Conservation (phyloP, 208 protist species). For the Acanthamoeba triangularis region DNA sequence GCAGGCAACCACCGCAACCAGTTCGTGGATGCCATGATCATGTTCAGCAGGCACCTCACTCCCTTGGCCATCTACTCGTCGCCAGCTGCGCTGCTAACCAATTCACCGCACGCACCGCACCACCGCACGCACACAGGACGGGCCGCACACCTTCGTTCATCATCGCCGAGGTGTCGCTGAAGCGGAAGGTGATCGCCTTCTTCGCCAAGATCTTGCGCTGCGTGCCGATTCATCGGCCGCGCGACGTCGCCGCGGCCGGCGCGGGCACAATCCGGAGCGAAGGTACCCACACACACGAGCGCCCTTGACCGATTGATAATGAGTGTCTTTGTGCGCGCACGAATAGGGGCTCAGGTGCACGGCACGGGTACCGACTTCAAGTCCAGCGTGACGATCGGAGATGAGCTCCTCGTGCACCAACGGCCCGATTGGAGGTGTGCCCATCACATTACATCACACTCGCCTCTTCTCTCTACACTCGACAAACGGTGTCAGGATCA, state of each 20-base stretch:
- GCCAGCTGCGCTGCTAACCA: neutral
- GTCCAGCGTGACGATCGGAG: neutral
- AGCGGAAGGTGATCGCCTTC: slow-evolving; percentile 36
- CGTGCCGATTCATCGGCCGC: slow-evolving; percentile 8
- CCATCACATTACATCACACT: too few species aligned
- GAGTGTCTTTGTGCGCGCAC: neutral
- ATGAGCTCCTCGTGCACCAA: slow-evolving; percentile 11
- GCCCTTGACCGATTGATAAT: neutral
- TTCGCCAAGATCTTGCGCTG: slow-evolving; percentile 29
- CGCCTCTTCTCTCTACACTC: too few species aligned
- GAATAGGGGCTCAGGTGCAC: neutral
- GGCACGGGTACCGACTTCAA: neutral
- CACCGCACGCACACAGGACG: neutral
- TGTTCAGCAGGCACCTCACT: slow-evolving; percentile 8
- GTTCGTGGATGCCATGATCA: slow-evolving; percentile 70
- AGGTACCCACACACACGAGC: neutral
- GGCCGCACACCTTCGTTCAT: neutral
- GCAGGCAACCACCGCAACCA: slow-evolving; percentile 74
- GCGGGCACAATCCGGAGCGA: slow-evolving; percentile 1
- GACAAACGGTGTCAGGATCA: too few species aligned
- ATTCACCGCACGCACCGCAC: too few species aligned
- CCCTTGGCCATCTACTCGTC: neutral
- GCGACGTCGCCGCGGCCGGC: neutral
- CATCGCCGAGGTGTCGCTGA: slow-evolving; percentile 50
- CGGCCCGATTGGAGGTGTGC: neutral